Evolutionary conservation across 257 asterid genomes (phyloP).

Genomic region (Solanum habrochaites): DNA sequence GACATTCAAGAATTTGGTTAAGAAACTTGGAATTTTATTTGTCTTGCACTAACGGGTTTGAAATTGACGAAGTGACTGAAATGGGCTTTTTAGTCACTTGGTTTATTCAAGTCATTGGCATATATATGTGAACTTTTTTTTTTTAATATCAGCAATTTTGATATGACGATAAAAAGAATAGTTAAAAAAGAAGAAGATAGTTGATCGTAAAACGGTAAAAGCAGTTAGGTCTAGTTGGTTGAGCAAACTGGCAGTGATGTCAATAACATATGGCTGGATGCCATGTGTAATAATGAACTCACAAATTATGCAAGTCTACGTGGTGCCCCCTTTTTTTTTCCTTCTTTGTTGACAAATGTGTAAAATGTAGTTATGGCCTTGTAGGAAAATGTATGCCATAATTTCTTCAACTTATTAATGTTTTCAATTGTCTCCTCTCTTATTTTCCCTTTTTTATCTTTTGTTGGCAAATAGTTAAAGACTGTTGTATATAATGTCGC

Average conservation of each 20-base stretch:
- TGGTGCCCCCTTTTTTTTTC: neutral
- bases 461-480: neutral
- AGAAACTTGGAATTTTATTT: neutral
- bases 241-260: neutral
- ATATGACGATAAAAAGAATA: neutral
- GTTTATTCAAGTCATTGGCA: neutral
- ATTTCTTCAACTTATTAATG: neutral
- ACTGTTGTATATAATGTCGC: too few relatives aligned
- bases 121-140: neutral
- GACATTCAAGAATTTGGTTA: neutral
- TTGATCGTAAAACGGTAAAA: neutral
- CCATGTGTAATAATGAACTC: neutral
- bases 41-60: neutral
- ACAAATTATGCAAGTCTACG: neutral
- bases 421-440: neutral
- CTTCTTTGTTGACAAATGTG: neutral
- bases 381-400: neutral
- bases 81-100: neutral
- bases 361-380: neutral
- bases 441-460: neutral
- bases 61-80: neutral
- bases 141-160: neutral
- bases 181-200: neutral
- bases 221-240: neutral
- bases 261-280: neutral